Evolutionary conservation across 441 rosid genomes (phyloP), one percentile per base, ranked within the genome.

Genomic region (Codiaeum variegatum): DNA sequence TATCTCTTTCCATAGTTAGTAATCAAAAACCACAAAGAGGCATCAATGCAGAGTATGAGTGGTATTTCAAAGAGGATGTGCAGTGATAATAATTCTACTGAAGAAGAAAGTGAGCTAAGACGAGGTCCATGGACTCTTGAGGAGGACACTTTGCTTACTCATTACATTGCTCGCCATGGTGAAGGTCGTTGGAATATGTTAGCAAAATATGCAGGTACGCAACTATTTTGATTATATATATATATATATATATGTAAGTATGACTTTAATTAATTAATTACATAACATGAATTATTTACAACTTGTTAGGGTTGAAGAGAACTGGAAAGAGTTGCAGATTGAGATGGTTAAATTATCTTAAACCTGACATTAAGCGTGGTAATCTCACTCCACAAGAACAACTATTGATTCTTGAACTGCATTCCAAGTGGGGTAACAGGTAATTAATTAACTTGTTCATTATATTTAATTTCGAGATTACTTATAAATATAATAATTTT

Each of bases 111-210:
- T 62, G 85, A 83, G 74, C 85, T 80, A 21, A 82, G 92, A 66
- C 83, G 86, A 84, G 94, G 96, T 21, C 96, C 91, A 18, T 84
- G 94, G 97, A 90, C 91, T 4, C 83, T 84, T 46, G 94, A 86
- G 77, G 96, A 92, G 76, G 96, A 92, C 68, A 78, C 84, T 73
- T 81, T 90, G 36, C 92, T 85, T 67, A 78, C 84, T 66, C 82
- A 83, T 74, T 84, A 82, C 80, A 80, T 88, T 75, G 62, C 82
- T 69, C 77, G 80, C 24, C 85, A 88, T 72, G 86, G 94, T 42
- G 88, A 88, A 74, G 91, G 96, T 65, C 84, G 88, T 7, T 88
- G 92, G 97, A 92, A 88, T 73, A 69, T 79, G 73, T 76, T 86
- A 11, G 88, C 91, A 0, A 87, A 76, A 67, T 84, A 81, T 72